phyloP scores from a whole-genome alignment of 495 filamentous ascomycete species.

The Talaromyces trachyspermus region DNA sequence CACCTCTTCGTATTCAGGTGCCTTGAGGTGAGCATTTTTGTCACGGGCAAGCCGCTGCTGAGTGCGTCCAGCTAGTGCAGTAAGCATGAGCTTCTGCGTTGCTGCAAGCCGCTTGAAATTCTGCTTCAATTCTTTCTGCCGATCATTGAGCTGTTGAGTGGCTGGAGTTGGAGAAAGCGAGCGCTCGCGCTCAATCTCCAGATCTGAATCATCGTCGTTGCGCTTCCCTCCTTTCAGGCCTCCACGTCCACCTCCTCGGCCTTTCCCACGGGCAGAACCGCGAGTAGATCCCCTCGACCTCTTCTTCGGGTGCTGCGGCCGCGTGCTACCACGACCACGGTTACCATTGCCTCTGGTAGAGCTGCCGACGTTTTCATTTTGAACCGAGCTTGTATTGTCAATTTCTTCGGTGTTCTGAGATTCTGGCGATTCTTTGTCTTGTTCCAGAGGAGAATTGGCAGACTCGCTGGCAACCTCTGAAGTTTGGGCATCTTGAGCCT shows the following conservation, averaged over 20 bases:
- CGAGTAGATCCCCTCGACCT: conserved; percentile 29
- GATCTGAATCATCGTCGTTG: conserved; percentile 25
- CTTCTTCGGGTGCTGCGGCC: conserved; percentile 13
- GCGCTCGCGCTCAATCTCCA: conserved; percentile 25
- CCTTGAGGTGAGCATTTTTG: conserved; percentile 34
- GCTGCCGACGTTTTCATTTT: background rate
- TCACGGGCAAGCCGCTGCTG: conserved; percentile 31
- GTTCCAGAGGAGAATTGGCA: background rate
- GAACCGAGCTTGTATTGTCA: background rate
- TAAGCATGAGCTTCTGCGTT: conserved; percentile 32
- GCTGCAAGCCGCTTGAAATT: conserved; percentile 37
- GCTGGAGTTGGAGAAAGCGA: conserved; percentile 29
- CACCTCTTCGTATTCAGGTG: conserved; percentile 34
- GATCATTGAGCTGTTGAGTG: conserved; percentile 30
- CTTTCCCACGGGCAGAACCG: conserved; percentile 28
- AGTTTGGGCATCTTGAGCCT: background rate
- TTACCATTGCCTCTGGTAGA: background rate
- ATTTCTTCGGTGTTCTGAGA: background rate
- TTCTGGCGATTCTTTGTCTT: background rate
- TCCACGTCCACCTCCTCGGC: conserved; percentile 22
- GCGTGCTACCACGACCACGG: conserved; percentile 4
- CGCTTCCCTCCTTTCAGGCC: conserved; percentile 20
- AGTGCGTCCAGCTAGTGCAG: conserved; percentile 30
- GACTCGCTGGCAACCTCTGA: background rate
- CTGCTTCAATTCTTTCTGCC: conserved; percentile 34